phyloP scores from a whole-genome alignment of 768 basidiomycete species.

The Boletus coccyginus region DNA sequence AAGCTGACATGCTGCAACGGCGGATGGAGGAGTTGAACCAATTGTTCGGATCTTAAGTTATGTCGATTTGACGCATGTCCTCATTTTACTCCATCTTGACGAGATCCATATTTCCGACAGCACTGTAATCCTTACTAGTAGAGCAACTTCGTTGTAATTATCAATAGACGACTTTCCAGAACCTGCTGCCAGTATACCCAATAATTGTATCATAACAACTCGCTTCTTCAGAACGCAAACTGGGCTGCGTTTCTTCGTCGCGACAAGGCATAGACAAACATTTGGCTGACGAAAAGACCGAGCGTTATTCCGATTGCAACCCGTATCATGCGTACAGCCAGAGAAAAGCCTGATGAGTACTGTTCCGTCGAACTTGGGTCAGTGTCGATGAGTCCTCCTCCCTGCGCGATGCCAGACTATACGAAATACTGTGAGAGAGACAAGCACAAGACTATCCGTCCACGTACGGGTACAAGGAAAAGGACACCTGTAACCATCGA shows the following conservation, averaged over 20 bases:
- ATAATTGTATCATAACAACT: background rate
- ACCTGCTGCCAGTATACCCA: background rate
- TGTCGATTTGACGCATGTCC: slow-evolving; percentile 16
- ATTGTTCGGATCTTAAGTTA: slow-evolving; percentile 56
- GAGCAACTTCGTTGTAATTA: slow-evolving; percentile 31
- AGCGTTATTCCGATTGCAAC: slow-evolving; percentile 85
- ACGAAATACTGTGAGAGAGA: slow-evolving; percentile 19
- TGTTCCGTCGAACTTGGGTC: slow-evolving; percentile 50
- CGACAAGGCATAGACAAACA: slow-evolving; percentile 72
- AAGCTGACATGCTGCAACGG: slow-evolving; percentile 82
- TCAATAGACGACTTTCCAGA: slow-evolving; percentile 23
- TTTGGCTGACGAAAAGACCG: slow-evolving; percentile 79
- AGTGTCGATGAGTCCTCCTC: slow-evolving; percentile 59
- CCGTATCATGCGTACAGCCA: slow-evolving; percentile 80
- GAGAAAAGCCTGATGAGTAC: slow-evolving; percentile 74
- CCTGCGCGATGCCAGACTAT: slow-evolving; percentile 74
- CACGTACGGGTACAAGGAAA: slow-evolving; percentile 80
- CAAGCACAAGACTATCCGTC: background rate
- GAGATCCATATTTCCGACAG: slow-evolving; percentile 18
- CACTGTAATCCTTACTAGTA: slow-evolving; percentile 33
- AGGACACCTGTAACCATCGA: slow-evolving; percentile 94
- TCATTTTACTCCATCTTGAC: slow-evolving; percentile 15
- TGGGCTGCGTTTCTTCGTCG: slow-evolving; percentile 68
- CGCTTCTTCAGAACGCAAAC: slow-evolving; percentile 63
- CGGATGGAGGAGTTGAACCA: slow-evolving; percentile 85